phyloP scores from a whole-genome alignment of 2,329 filamentous ascomycete species.

The Monosporascus sp. region DNA sequence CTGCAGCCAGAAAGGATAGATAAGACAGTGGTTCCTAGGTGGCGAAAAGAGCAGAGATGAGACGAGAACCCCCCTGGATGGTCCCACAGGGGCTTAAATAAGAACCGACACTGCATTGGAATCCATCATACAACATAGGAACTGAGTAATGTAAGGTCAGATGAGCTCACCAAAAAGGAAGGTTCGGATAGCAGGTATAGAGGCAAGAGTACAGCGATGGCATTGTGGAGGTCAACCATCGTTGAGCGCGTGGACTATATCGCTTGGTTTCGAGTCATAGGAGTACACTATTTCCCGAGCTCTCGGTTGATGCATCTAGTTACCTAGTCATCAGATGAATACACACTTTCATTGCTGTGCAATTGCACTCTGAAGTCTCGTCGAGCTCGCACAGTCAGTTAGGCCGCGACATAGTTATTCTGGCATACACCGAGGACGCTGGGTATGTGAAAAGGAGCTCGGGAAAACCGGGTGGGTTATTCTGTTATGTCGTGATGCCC shows the following conservation, averaged over 20 bases:
- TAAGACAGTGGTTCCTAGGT: neutral
- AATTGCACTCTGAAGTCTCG: neutral
- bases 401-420: neutral
- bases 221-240: neutral
- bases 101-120: neutral
- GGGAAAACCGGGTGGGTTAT: neutral
- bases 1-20: neutral
- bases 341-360: neutral
- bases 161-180: neutral
- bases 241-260: neutral
- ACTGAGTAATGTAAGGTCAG: neutral
- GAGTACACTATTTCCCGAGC: neutral
- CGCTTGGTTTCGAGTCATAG: neutral
- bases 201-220: neutral
- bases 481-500: neutral
- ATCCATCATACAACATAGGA: too few species aligned
- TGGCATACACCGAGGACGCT: neutral
- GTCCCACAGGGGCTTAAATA: neutral
- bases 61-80: neutral
- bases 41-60: neutral
- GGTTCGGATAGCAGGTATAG: neutral
- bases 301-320: neutral
- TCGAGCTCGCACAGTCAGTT: neutral
- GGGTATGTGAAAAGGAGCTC: neutral
- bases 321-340: neutral